These are phyloP conservation scores for Naematelia encephala DNA, from an alignment of 768 basidiomycete species.

Conservation along the genomic window DNA sequence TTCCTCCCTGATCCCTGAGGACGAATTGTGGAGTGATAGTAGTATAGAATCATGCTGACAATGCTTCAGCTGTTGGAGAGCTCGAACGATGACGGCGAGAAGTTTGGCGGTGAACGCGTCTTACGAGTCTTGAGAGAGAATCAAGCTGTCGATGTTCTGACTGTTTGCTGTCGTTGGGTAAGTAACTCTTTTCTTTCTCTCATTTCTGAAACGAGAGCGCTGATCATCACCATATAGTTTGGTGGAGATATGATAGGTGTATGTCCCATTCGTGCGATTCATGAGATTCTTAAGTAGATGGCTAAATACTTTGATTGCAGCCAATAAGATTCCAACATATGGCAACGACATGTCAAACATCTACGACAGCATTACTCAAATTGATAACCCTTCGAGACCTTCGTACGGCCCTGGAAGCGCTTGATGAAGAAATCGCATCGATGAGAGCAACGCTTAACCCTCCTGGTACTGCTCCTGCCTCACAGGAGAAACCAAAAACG, in stretches of 20 bases:
- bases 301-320: constrained; percentile 18
- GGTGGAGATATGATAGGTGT: constrained; percentile 47
- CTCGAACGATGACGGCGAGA: constrained; percentile 42
- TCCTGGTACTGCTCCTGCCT: constrained; percentile 7
- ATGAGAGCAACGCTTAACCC: constrained; percentile 24
- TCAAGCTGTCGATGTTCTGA: constrained; percentile 36
- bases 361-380: constrained; percentile 21
- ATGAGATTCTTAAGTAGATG: background rate
- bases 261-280: constrained; percentile 5
- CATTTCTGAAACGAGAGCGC: constrained; percentile 7
- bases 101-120: constrained; percentile 40
- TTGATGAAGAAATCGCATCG: constrained; percentile 34
- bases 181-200: constrained; percentile 8
- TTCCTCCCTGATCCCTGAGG: no score
- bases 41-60: background rate
- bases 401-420: constrained; percentile 17
- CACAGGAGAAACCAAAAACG: constrained; percentile 6
- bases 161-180: constrained; percentile 43
- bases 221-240: no score
- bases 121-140: constrained; percentile 30
- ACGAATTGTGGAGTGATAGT: background rate
- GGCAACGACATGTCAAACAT: constrained; percentile 31
- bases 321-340: constrained; percentile 46
- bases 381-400: constrained; percentile 26
- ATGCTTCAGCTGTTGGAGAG: constrained; percentile 29